These are phyloP conservation scores for Reticulascus tulasneorum DNA, from an alignment of 2,329 filamentous ascomycete species.

Conservation along the genomic window DNA sequence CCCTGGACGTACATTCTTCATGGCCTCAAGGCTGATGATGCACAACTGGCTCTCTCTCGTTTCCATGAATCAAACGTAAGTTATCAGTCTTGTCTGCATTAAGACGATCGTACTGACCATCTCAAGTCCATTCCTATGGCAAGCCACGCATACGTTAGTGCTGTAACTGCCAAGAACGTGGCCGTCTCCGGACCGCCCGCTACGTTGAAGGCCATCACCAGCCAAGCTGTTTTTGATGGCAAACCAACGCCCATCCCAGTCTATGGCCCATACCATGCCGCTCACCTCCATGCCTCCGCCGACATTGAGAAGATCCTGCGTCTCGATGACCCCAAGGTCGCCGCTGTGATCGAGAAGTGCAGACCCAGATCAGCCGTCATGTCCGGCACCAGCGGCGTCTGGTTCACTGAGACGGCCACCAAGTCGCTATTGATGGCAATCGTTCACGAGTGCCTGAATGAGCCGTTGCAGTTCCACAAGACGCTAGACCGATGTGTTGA, in stretches of 20 bases:
- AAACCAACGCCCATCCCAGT: constrained; percentile 47
- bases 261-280: constrained; percentile 54
- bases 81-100: constrained; percentile 10
- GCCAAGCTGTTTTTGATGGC: constrained; percentile 32
- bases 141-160: constrained; percentile 50
- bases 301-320: constrained; percentile 43
- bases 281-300: constrained; percentile 43
- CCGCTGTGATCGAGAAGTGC: constrained; percentile 34
- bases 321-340: constrained; percentile 35
- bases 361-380: constrained; percentile 45
- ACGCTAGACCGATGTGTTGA: constrained; percentile 44
- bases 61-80: constrained; percentile 55
- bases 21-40: constrained; percentile 47
- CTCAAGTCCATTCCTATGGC: constrained; percentile 38
- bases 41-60: constrained; percentile 45
- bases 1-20: constrained; percentile 66
- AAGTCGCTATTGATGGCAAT: constrained; percentile 37
- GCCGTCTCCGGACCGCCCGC: constrained; percentile 52
- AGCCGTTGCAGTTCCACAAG: constrained; percentile 44
- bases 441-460: constrained; percentile 46
- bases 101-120: background rate
- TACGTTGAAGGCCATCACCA: constrained; percentile 40
- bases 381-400: constrained; percentile 44
- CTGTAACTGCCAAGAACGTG: constrained; percentile 42
- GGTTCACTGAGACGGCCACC: constrained; percentile 36